Evolutionary conservation across 257 asterid species (phyloP).

Genomic region (Ilex asprella): DNA sequence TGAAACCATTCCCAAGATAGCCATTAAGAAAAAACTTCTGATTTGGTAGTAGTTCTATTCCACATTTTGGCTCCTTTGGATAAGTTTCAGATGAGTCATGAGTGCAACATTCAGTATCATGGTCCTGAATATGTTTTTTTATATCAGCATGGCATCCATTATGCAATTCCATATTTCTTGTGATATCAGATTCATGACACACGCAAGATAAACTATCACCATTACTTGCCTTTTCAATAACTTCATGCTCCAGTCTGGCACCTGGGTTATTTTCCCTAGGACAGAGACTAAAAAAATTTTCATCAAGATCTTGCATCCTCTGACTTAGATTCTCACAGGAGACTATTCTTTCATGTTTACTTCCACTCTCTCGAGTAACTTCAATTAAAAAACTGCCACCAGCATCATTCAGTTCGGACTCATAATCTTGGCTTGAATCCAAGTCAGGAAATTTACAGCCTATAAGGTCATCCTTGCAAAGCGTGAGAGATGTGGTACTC

Average conservation of each 20-base stretch:
- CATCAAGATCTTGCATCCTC: constrained; percentile 6
- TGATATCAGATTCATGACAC: constrained; percentile 23
- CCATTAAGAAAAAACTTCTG: constrained; percentile 80
- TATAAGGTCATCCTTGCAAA: constrained; percentile 56
- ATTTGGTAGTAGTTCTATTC: constrained; percentile 47
- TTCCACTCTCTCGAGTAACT: constrained; percentile 16
- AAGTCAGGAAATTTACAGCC: constrained; percentile 40
- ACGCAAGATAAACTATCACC: constrained; percentile 30
- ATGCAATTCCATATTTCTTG: constrained; percentile 19
- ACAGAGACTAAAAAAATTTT: background rate
- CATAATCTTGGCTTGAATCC: constrained; percentile 15
- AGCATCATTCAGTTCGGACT: constrained; percentile 19
- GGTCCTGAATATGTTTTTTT: constrained; percentile 6
- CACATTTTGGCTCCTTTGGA: constrained; percentile 20
- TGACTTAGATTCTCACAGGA: constrained; percentile 14
- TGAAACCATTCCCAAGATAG: constrained; percentile 73
- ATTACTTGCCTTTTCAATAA: constrained; percentile 13
- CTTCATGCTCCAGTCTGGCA: constrained; percentile 15
- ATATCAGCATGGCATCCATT: constrained; percentile 4
- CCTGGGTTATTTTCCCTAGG: constrained; percentile 17
- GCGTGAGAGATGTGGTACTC: constrained; percentile 55
- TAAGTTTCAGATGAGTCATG: constrained; percentile 22
- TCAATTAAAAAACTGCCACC: constrained; percentile 5
- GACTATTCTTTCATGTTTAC: constrained; percentile 9
- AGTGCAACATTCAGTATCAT: constrained; percentile 33